Percentiles rank a stretch among this genome's conserved stretches.
These are phyloP conservation scores for Apiospora saccharicola DNA, from an alignment of 2,329 filamentous ascomycete genomes.

Conservation along the genomic window DNA sequence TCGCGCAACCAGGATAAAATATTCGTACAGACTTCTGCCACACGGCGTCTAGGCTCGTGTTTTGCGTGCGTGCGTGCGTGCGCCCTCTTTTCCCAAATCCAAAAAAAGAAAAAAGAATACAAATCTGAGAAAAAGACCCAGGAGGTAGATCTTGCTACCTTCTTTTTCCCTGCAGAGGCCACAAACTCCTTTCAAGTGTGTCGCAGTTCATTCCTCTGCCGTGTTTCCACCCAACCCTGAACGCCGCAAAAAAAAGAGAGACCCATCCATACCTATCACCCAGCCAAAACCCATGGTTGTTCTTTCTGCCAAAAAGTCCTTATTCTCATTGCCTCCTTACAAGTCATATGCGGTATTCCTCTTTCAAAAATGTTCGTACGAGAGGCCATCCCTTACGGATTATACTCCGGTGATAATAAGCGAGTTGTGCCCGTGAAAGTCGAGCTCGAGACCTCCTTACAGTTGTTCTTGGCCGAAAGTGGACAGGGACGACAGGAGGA, in stretches of 20 bases:
- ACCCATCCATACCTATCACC: not conserved
- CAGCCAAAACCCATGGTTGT: conserved; percentile 12
- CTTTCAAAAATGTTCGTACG: conserved; percentile 22
- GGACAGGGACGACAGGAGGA: conserved; percentile 13
- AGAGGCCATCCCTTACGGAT: conserved; percentile 7
- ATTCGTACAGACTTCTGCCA: conserved; percentile 14
- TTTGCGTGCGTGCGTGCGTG: not conserved
- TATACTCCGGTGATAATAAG: conserved; percentile 6
- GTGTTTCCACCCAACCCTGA: not conserved
- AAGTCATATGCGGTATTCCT: conserved; percentile 15
- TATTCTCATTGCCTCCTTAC: conserved; percentile 20
- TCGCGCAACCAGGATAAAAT: not conserved
- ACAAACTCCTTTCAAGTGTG: conserved; percentile 5
- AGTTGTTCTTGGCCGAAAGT: conserved; percentile 1
- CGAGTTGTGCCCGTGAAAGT: not conserved
- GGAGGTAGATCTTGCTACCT: conserved; percentile 23
- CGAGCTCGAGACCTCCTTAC: not conserved
- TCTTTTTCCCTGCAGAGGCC: conserved; percentile 3
- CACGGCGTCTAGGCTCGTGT: not conserved
- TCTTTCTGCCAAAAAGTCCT: conserved; percentile 4
- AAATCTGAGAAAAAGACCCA: conserved; percentile 4
- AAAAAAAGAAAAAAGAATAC: conserved; percentile 16
- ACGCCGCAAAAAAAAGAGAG: conserved; percentile 11
- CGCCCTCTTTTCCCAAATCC: not conserved
- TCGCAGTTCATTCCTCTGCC: conserved; percentile 1